Evolutionary conservation across 495 filamentous ascomycete species (phyloP), one percentile per base, ranked within the genome.

Genomic region (Talaromyces proteolyticus): DNA sequence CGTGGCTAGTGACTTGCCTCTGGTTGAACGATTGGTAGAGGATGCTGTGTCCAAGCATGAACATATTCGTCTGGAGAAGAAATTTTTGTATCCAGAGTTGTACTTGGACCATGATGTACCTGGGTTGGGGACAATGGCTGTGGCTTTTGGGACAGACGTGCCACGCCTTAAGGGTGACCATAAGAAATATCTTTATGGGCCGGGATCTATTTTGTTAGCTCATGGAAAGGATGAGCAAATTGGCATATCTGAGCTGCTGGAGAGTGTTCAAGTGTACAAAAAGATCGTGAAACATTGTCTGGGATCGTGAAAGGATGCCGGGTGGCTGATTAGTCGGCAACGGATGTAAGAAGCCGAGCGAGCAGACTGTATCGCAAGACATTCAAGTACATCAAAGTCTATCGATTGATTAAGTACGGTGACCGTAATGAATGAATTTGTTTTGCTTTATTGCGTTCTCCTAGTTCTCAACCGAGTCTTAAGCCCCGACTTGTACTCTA

Each of bases 61-160:
- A 2, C 16, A 57, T 50, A 29, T 56, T 18, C 48, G 48, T 26
- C 37, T 57, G 11, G 52, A 56, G 21, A 56, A 52, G 20, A 57
- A 49, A 21, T 56, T 57, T n/a, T 41, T 44, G 7, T 59, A 57
- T 44, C 60, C 54, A 11, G 52, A 56, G 37, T 52, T 58, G 0
- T 42, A 57, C 44, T 43, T 58, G 51, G 74, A 88, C 54, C 76
- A 75, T 57, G 87, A 91, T 57, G 76, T 94, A 3, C 73, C 82
- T n/a, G 88, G 86, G 0, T 90, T 93, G 50, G 82, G 75, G 0
- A 79, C 82, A 6, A 57, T 47, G 16, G 76, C 83, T 0, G 85
- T 87, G 3, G 88, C 88, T 47, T 95, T 91, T 59, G 89, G 89
- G 3, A 95, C 89, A 1, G 89, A 95, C 56, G 79, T 90, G 23